A percentile compares a stretch with the other conserved stretches of the same genome.
Evolutionary conservation across 176 grass and related monocot species (phyloP).

Genomic region (Aegilops tauschii): DNA sequence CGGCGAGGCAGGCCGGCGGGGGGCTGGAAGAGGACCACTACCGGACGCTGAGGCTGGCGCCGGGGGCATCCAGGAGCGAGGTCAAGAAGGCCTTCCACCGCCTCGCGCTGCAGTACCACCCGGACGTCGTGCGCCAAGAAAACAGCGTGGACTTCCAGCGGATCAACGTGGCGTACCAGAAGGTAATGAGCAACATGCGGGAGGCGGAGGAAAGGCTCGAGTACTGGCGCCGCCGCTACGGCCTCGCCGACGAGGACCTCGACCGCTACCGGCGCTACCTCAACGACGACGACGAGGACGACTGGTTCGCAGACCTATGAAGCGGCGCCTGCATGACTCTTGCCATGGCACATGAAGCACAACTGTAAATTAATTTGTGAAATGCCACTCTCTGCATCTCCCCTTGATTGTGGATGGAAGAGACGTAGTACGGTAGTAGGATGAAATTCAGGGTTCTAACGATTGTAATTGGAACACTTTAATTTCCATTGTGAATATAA

Average conservation of each 20-base stretch:
- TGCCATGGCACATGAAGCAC: too few species aligned
- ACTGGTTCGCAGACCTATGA: conserved; percentile 31
- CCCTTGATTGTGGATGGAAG: too few species aligned
- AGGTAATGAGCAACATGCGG: conserved; percentile 32
- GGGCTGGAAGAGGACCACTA: conserved; percentile 18
- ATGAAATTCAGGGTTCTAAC: too few species aligned
- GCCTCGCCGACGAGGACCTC: conserved; percentile 32
- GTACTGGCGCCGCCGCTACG: conserved; percentile 41
- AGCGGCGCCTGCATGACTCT: too few species aligned
- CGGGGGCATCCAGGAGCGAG: conserved; percentile 36
- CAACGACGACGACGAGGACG: conserved; percentile 14
- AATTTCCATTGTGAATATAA: too few species aligned
- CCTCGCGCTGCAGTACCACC: conserved; percentile 48
- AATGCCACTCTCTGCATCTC: too few species aligned
- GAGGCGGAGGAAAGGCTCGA: conserved; percentile 42
- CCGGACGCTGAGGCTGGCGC: conserved; percentile 38
- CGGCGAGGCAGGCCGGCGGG: neutral
- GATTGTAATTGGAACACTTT: too few species aligned
- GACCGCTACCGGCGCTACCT: conserved; percentile 33
- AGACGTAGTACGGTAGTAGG: too few species aligned
- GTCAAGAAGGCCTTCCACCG: conserved; percentile 59
- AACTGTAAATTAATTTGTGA: too few species aligned
- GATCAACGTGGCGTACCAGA: conserved; percentile 42
- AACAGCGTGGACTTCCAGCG: neutral
- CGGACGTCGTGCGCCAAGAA: neutral